Percentiles rank a stretch among this genome's conserved stretches.
Evolutionary conservation across 2,329 filamentous ascomycete genomes (phyloP).

Genomic region (Nannizziopsis arthrosporioides): DNA sequence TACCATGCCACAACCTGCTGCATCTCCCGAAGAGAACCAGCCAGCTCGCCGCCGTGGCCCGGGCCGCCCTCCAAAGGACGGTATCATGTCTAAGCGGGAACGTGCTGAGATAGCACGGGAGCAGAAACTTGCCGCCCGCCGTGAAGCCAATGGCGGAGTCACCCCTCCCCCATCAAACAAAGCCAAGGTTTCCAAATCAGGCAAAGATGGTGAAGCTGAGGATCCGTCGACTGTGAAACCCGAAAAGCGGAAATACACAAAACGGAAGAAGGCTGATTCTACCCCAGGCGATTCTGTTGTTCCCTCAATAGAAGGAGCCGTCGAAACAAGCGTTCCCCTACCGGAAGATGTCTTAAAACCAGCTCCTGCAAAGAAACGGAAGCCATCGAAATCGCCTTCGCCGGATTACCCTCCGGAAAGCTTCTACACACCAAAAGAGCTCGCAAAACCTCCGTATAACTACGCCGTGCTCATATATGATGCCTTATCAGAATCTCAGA

Average conservation of each 20-base stretch:
- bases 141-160: constrained; percentile 37
- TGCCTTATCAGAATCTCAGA: constrained; percentile 46
- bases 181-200: constrained; percentile 18
- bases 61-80: constrained; percentile 54
- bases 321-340: constrained; percentile 27
- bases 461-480: constrained; percentile 55
- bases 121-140: constrained; percentile 39
- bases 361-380: constrained; percentile 39
- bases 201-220: constrained; percentile 25
- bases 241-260: constrained; percentile 40
- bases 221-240: constrained; percentile 30
- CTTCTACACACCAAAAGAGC: constrained; percentile 51
- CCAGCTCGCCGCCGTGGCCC: constrained; percentile 41
- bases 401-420: constrained; percentile 49
- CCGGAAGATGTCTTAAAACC: constrained; percentile 34
- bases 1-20: constrained; percentile 19
- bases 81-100: constrained; percentile 55
- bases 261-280: constrained; percentile 36
- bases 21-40: constrained; percentile 21
- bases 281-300: constrained; percentile 32
- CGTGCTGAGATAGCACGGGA: constrained; percentile 43
- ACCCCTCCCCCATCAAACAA: constrained; percentile 29
- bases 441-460: constrained; percentile 50
- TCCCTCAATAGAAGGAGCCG: constrained; percentile 34
- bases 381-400: constrained; percentile 48